Evolutionary conservation across 78 protist genomes (phyloP).

Genomic region (Dictyostelium brefeldianum): DNA sequence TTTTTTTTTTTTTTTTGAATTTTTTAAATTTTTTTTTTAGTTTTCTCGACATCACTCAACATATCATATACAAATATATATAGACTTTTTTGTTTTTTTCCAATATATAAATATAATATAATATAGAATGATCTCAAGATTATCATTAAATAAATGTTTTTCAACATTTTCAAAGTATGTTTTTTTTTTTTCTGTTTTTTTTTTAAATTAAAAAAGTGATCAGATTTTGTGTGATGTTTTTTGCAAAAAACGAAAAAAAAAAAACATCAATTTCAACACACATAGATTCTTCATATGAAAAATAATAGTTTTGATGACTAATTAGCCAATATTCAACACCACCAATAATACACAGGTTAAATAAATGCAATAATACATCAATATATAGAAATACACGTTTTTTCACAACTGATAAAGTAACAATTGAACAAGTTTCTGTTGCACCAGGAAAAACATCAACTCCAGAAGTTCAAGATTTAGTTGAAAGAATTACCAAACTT

Average conservation of each 20-base stretch:
- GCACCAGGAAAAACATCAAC: neutral
- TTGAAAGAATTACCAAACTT: slow-evolving; percentile 22
- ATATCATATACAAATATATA: too few species aligned
- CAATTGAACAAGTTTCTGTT: neutral
- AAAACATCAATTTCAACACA: neutral
- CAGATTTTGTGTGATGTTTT: neutral
- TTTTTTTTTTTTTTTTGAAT: neutral
- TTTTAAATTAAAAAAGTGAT: neutral
- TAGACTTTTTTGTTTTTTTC: too few species aligned
- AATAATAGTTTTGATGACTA: neutral
- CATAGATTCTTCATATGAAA: neutral
- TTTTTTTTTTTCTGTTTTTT: neutral
- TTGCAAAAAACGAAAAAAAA: too few species aligned
- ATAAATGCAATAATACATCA: neutral
- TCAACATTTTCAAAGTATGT: slow-evolving; percentile 19
- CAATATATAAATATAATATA: neutral
- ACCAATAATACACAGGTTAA: neutral
- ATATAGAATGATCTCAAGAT: slow-evolving; percentile 32
- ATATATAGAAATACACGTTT: neutral
- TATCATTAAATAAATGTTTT: slow-evolving; percentile 17
- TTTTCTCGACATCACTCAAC: neutral
- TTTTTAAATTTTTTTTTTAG: neutral
- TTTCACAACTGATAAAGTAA: neutral
- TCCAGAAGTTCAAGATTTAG: slow-evolving; percentile 31
- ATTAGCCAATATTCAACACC: too few species aligned